Evolutionary conservation across 208 protist genomes (phyloP), one percentile per base, ranked within the genome.

Genomic region (Novymonas esmeraldas): DNA sequence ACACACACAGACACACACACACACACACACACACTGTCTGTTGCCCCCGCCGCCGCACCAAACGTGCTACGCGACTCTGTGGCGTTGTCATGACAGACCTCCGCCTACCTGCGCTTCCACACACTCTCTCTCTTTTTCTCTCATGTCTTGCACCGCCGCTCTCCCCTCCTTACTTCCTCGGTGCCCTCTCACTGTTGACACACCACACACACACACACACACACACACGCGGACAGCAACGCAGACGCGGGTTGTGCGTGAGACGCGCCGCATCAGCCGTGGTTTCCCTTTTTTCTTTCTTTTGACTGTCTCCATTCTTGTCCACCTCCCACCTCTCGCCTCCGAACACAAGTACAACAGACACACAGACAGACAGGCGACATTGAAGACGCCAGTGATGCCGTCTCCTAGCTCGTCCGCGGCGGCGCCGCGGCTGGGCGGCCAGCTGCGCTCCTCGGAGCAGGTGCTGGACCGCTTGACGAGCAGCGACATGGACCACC

Each of bases 401-500:
- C 38, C 55, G 14, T 61, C 38, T 22, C 6, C 22, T 42, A 61
- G 55, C 29, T 33, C 38, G 7, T 61, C 39, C 26, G 33, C 52
- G 14, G 38, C 56, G 34, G 62, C 33, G 29, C 60, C 29, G 50
- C 57, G 34, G 45, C 49, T 63, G 33, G 64, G 59, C 20, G 57
- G 39, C n/a, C 76, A 48, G 68, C 66, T 26, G 28, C 50, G 49
- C 51, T 84, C 39, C 74, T 82, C 34, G 59, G 76, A n/a, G 29
- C 65, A 54, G 51, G 45, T 75, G 7, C 55, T 75, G n/a, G 69
- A 75, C 9, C 69, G 31, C 4, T 61, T 75, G 14, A 68, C 61
- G n/a, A 64, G 69, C 18, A 73, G 56, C 44, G 34, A 64, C 28
- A 48, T 83, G 0, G 84, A 90, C 39, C 69, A 79, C 22, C 78